phyloP scores from a whole-genome alignment of 352 stramenopile genomes.

The Phytophthora sojae region DNA sequence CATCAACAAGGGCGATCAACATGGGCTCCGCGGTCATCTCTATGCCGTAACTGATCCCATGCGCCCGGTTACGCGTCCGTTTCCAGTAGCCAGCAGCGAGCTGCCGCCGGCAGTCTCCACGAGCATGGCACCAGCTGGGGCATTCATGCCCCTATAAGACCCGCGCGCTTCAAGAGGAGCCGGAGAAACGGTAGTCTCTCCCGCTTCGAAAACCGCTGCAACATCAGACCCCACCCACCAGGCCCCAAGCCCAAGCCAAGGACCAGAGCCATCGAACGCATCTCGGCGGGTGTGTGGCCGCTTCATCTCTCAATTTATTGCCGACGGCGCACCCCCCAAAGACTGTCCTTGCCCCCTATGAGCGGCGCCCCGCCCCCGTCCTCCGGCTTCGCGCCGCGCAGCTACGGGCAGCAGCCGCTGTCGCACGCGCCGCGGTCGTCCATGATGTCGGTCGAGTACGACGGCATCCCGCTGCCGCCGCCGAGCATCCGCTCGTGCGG shows the following conservation, averaged over 20 bases:
- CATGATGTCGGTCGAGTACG: constrained; percentile 71
- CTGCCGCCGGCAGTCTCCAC: constrained; percentile 6
- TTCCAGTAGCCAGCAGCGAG: constrained; percentile 16
- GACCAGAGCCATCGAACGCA: too few relatives aligned
- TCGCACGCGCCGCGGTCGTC: constrained; percentile 48
- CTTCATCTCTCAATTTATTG: constrained; percentile 42
- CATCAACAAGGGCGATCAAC: too few relatives aligned
- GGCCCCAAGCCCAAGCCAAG: too few relatives aligned
- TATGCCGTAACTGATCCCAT: constrained; percentile 25
- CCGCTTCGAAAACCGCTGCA: constrained; percentile 24
- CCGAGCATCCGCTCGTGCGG: constrained; percentile 77
- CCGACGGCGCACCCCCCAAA: constrained; percentile 10
- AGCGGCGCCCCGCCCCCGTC: constrained; percentile 36
- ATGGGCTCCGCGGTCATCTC: constrained; percentile 3
- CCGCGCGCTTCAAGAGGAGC: constrained; percentile 13
- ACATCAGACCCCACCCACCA: constrained; percentile 10
- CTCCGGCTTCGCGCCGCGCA: constrained; percentile 31
- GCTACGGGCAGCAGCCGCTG: constrained; percentile 37
- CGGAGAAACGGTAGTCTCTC: constrained; percentile 38
- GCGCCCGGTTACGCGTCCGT: constrained; percentile 14
- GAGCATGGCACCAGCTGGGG: constrained; percentile 26
- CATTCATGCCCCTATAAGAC: constrained; percentile 8
- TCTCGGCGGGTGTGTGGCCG: too few relatives aligned
- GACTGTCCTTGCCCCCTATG: constrained; percentile 10
- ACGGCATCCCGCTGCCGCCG: constrained; percentile 65